phyloP scores from a whole-genome alignment of 768 basidiomycete genomes.

The Paxillus involutus region DNA sequence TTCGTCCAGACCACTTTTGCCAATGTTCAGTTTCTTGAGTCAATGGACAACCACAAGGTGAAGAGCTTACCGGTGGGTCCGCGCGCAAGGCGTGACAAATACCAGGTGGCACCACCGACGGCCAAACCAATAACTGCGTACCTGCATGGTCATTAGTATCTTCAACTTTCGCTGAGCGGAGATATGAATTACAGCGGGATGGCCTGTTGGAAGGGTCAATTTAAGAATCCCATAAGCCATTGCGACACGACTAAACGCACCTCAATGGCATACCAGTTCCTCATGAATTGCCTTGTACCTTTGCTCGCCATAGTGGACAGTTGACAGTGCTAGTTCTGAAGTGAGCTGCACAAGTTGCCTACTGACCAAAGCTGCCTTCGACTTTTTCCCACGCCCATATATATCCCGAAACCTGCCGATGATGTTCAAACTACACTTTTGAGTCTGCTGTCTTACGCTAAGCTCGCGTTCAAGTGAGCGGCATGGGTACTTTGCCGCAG shows the following conservation, averaged over 20 bases:
- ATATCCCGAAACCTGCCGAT: not conserved
- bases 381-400: not conserved
- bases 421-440: not conserved
- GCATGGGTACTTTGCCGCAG: too few relatives aligned
- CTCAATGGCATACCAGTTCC: constrained; percentile 48
- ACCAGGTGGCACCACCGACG: constrained; percentile 63
- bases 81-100: constrained; percentile 59
- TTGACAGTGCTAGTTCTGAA: constrained; percentile 1
- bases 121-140: constrained; percentile 51
- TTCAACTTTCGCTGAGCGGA: constrained; percentile 1
- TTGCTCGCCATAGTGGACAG: constrained; percentile 23
- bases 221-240: not conserved
- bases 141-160: constrained; percentile 29
- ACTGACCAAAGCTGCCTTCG: not conserved
- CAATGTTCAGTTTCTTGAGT: not conserved
- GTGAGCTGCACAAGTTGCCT: not conserved
- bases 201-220: constrained; percentile 33
- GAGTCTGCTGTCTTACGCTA: not conserved
- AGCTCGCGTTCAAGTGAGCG: too few relatives aligned
- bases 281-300: constrained; percentile 31
- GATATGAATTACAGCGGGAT: constrained; percentile 43
- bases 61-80: constrained; percentile 50
- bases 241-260: constrained; percentile 18
- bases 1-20: constrained; percentile 57
- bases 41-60: not conserved